Base-by-base conservation (phyloP, 23 red algal species). In the Gracilaria domingensis region DNA sequence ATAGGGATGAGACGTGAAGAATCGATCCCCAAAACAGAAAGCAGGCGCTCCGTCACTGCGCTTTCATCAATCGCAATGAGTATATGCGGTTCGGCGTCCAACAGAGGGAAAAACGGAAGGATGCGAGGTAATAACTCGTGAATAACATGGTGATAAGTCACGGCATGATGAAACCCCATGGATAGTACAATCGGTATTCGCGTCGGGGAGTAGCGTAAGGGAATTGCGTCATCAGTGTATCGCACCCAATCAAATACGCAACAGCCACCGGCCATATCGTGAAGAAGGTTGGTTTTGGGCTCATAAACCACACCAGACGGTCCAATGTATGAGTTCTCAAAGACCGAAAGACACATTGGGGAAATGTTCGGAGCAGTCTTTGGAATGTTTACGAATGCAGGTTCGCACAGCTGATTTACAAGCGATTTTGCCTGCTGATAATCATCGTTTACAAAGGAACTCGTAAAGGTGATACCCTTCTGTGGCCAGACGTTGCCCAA, bases 141-240 rank as follows among this genome's bases (percentile, higher is more conserved):
- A 25, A 92, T 54, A 26, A 84, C 80, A 57, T 92, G 89, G 71
- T 83, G 80, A 75, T 92, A 92, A 3, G 89, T 92, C 8, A 45
- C 50, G 32, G 37, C 39, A 48, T 92, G 89, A 39, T 92, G 89
- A 62, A 62, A 75, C 8, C 73, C 74, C 48, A 90, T 48, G 18
- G 50, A 48, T 7, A 90, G 74, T 39, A 90, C 86, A 66, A 90
- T 80, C 0, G 72, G 72, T 14, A 77, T 3, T 25, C 72, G 38
- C 40, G n/a, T 49, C 0, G 50, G 54, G 23, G 72, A 77, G 1
- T 23, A 8, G 1, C 42, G 20, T 34, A 77, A 77, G 40, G 72
- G 11, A 42, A 79, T 70, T 50, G 74, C 77, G 4, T 81, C 71
- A 29, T 79, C 53, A 7, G 74, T 60, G 23, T 90, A 65, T 32